Conservation (phyloP, 352 stramenopile species). For the Phytophthora sojae region DNA sequence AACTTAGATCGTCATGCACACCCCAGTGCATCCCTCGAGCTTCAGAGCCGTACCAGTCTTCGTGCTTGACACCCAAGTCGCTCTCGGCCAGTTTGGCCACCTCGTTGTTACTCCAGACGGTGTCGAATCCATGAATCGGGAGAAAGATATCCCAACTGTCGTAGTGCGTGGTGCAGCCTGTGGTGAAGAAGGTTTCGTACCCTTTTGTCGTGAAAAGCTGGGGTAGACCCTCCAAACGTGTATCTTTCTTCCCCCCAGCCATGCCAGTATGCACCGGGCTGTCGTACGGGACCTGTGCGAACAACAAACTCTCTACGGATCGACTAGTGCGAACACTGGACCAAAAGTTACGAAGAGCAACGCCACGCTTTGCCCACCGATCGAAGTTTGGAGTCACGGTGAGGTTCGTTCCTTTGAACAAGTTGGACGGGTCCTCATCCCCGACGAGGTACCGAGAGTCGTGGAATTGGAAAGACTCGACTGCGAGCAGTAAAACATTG, state of each 20-base stretch:
- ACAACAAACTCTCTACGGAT: conserved; percentile 56
- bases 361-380: conserved; percentile 45
- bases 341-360: conserved; percentile 62
- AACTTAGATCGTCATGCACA: conserved; percentile 54
- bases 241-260: conserved; percentile 18
- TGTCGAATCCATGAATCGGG: conserved; percentile 53
- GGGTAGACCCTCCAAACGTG: conserved; percentile 42
- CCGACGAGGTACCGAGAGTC: conserved; percentile 56
- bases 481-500: conserved; percentile 53
- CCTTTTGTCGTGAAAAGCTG: conserved; percentile 59
- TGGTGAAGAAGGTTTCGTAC: conserved; percentile 56
- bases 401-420: conserved; percentile 30
- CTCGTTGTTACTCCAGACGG: conserved; percentile 38
- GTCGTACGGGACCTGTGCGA: conserved; percentile 53
- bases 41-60: conserved; percentile 33
- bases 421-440: conserved; percentile 40
- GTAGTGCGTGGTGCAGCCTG: conserved; percentile 46
- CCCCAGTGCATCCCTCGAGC: conserved; percentile 33
- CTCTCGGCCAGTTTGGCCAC: conserved; percentile 41
- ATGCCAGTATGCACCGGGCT: conserved; percentile 36
- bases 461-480: conserved; percentile 57
- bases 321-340: conserved; percentile 59
- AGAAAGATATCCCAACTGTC: conserved; percentile 55
- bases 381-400: conserved; percentile 57
- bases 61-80: conserved; percentile 36